These are phyloP conservation scores for Sesbania bispinosa DNA, from an alignment of 306 rosid species.

Conservation along the genomic window DNA sequence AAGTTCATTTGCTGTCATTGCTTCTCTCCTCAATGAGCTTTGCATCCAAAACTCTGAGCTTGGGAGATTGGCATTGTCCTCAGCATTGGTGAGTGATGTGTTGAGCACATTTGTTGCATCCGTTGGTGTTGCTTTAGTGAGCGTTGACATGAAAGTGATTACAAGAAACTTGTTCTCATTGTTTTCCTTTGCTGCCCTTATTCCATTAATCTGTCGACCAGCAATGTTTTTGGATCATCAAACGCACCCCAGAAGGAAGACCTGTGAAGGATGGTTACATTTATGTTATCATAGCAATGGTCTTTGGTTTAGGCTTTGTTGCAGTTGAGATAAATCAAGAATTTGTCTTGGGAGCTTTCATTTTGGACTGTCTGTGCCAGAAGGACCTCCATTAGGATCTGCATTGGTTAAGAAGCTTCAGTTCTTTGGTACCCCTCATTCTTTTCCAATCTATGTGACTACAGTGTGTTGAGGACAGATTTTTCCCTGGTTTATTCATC, in stretches of 20 bases:
- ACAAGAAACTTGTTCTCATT: neutral
- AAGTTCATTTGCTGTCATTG: constrained; percentile 38
- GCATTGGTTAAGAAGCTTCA: constrained; percentile 48
- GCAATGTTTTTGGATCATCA: constrained; percentile 45
- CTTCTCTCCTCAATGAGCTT: constrained; percentile 33
- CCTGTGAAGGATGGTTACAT: constrained; percentile 35
- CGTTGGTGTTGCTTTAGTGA: neutral
- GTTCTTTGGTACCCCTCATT: constrained; percentile 30
- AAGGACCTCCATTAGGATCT: constrained; percentile 65
- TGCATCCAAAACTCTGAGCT: constrained; percentile 47
- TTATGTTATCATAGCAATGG: constrained; percentile 10
- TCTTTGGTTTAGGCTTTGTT: constrained; percentile 25
- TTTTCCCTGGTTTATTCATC: neutral
- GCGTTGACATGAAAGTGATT: accelerated
- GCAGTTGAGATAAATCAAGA: constrained; percentile 20
- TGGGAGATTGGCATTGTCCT: constrained; percentile 43
- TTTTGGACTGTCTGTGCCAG: constrained; percentile 58
- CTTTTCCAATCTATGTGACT: constrained; percentile 52
- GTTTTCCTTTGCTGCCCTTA: neutral
- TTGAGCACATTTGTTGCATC: neutral
- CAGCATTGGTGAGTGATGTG: constrained; percentile 42
- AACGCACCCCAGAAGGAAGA: constrained; percentile 52
- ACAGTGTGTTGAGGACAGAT: constrained; percentile 40
- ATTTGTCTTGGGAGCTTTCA: constrained; percentile 42
- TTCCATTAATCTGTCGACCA: constrained; percentile 35